Conservation (phyloP, 2,329 filamentous ascomycete species). For the Orbilia javanica region DNA sequence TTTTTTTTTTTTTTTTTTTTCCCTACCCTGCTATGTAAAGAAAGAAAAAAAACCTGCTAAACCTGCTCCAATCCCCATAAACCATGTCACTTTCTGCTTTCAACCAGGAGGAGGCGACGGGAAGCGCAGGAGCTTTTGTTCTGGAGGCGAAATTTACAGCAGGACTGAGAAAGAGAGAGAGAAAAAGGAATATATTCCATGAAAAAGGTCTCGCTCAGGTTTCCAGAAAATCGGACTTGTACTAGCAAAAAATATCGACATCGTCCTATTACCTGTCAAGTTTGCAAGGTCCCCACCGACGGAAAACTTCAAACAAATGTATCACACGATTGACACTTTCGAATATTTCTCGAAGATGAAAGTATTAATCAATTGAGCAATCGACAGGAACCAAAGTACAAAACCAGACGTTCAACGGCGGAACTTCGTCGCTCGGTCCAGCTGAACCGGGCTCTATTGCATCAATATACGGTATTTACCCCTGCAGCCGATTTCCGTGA, state of each 20-base stretch:
- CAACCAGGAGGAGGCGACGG: conserved; percentile 28
- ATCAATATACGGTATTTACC: conserved; percentile 11
- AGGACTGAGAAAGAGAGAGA: conserved; percentile 22
- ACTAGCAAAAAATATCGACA: conserved; percentile 45
- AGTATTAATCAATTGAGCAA: background rate
- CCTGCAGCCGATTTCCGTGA: conserved; percentile 47
- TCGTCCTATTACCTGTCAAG: conserved; percentile 13
- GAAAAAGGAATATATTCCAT: conserved; percentile 51
- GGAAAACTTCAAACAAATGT: background rate
- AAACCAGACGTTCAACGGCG: background rate
- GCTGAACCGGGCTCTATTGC: conserved; percentile 10
- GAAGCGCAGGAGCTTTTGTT: conserved; percentile 27
- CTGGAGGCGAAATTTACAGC: conserved; percentile 30
- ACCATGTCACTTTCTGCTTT: conserved; percentile 53
- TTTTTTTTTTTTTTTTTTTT: conserved; percentile 7
- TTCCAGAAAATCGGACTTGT: conserved; percentile 35
- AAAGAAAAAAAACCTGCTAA: conserved; percentile 23
- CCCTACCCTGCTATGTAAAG: conserved; percentile 5
- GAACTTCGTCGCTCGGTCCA: conserved; percentile 9
- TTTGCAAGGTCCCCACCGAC: background rate
- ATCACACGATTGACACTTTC: background rate
- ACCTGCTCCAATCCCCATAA: conserved; percentile 46
- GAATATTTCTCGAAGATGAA: background rate
- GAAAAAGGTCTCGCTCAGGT: conserved; percentile 33
- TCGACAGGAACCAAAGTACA: background rate